Evolutionary conservation across 1,284 basidiomycete species (phyloP), one percentile per base, ranked within the genome.

Genomic region (Ceratobasidium sp.): DNA sequence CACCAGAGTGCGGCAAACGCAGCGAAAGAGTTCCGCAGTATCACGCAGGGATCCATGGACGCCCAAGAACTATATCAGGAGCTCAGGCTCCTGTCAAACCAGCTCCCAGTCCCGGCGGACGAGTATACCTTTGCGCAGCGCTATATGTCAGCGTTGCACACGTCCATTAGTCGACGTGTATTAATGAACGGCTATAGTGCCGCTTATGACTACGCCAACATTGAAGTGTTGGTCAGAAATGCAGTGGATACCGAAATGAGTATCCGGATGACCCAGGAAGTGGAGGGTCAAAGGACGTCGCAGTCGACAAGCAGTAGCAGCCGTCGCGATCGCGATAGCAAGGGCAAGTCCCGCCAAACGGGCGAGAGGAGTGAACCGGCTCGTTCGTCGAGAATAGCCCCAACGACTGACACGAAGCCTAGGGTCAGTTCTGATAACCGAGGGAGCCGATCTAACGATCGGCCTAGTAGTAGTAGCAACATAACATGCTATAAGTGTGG

Each of bases 11-110:
- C 50, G 7, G 32, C 50, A 26, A 26, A 28, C 5, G 50, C 50
- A 8, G 50, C 50, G 32, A 21, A 54, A 3, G 18, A 54, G 23
- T 54, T 54, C 50, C 18, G 50, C 2, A 26, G 23, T 28, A 21
- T 54, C 18, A 26, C 7, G 4, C 50, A 54, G 18, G 50, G 50
- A 8, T 28, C 50, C 13, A 54, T 54, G 50, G 50, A 54, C 32
- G 50, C 50, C 32, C 50, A 54, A 28, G 50, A 54, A n/a, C 50
- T 54, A 5, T 54, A 54, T 18, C 9, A 54, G 21, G 54, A 57
- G 30, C 54, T 57, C 28, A 57, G 18, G 2, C 21, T 57, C 2
- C 30, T 57, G 26, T 28, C 54, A 16, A n/a, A 57, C 18, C 54
- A 57, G 21, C 54, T 35, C 14, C 54, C 54, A 16, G 21, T 35